Base-by-base conservation (phyloP, 2,329 filamentous ascomycete species). In the Madurella mycetomatis region DNA sequence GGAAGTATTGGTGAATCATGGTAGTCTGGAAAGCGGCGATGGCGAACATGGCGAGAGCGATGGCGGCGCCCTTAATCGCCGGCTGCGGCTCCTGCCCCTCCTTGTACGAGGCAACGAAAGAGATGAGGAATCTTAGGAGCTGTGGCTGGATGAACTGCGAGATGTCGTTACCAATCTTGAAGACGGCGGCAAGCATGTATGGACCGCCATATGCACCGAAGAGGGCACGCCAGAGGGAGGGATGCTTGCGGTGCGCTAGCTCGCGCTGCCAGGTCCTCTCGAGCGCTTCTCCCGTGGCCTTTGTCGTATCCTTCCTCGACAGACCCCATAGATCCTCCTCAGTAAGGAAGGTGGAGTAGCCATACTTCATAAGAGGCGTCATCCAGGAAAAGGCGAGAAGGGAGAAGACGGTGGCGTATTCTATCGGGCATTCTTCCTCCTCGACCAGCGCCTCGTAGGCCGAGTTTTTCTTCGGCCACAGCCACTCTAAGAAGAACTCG, bases 241-340 rank as follows among this genome's bases (percentile, higher is more conserved):
- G 92, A 34, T 85, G 84, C 64, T 83, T 79, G 15, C 71, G 73
- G 54, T 74, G 72, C 66, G 88, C 84, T 62, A 95, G 70, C 73
- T 99, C 86, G 53, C 82, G 70, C 19, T 83, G 71, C 94, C 95
- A 99, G 1, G 88, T 83, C 42, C 82, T 73, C 32, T 88, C 82
- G 60, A 99, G 89, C 1, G 76, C 74, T 32, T 77, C 73, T 4
- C 87, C 84, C 0, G 92, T 95, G 12, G 79, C 76, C 61, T 83
- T 83, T 11, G 92, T 95, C 34, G 87, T 87, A 67, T 97, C 92
- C 55, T 81, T 76, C 65, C 84, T 86, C 41, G 91, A 83, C 54
- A 99, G 76, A 57, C 90, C 92, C 95, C 95, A 99, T 19, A 99
- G 79, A 70, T 99, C 92, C 60, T 96, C 90, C 69, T 97, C 91